A percentile compares a stretch with the other conserved stretches of the same genome.
Evolutionary conservation across 2,329 filamentous ascomycete genomes (phyloP).

Genomic region (Aurifilum marmelostoma): DNA sequence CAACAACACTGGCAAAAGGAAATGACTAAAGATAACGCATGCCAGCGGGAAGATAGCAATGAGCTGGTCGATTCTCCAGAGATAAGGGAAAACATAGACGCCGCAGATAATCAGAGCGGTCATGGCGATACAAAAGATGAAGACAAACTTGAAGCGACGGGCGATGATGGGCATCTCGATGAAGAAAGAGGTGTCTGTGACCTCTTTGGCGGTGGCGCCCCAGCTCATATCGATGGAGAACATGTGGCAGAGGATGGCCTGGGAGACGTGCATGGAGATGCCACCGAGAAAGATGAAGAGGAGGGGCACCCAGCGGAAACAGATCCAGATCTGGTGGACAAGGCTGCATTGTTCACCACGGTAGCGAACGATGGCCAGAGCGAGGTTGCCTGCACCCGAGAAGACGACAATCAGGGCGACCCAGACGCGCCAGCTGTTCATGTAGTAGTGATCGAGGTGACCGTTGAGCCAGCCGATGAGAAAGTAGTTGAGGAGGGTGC

Average conservation of each 20-base stretch:
- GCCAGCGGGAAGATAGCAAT: constrained; percentile 20
- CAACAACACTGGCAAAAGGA: constrained; percentile 12
- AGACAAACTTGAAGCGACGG: constrained; percentile 5
- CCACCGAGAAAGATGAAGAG: constrained; percentile 83
- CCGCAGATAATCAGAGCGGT: constrained; percentile 36
- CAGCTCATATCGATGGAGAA: constrained; percentile 85
- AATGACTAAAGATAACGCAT: constrained; percentile 18
- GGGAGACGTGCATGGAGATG: constrained; percentile 77
- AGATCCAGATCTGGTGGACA: constrained; percentile 60
- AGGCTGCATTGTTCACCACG: constrained; percentile 67
- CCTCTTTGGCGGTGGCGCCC: constrained; percentile 84
- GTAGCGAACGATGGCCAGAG: constrained; percentile 74
- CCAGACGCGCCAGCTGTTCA: constrained; percentile 79
- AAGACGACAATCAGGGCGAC: constrained; percentile 81
- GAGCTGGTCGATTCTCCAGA: constrained; percentile 22
- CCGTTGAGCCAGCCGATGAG: constrained; percentile 76
- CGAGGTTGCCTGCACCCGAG: constrained; percentile 73
- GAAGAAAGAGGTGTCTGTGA: constrained; percentile 81
- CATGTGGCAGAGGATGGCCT: constrained; percentile 80
- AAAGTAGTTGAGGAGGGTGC: constrained; percentile 76
- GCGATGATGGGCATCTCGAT: constrained; percentile 80
- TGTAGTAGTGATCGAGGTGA: constrained; percentile 78
- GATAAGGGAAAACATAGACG: constrained; percentile 35
- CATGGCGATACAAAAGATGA: constrained; percentile 2
- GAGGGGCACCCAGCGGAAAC: constrained; percentile 75